Evolutionary conservation across 768 basidiomycete species (phyloP), one percentile per base, ranked within the genome.

Genomic region (Trametes sanguinea): DNA sequence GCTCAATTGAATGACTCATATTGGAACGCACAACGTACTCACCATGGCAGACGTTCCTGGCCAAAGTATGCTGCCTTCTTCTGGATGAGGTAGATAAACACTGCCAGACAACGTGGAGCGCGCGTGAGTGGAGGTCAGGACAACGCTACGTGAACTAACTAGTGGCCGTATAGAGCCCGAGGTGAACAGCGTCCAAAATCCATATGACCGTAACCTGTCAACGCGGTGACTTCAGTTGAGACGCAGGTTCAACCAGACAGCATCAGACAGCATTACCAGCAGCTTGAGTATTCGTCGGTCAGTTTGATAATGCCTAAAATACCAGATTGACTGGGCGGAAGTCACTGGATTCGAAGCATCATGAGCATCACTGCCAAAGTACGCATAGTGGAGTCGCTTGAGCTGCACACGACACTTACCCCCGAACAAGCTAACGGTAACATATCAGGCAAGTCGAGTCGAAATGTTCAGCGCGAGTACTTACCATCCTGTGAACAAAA

Each of bases 131-230:
- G 22, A 22, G 8, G n/a, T 6, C 10, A 22, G 14, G n/a, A 9
- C 13, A 2, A 9, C 39, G 7, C 13, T 13, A 8, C 7, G 11
- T 7, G 22, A 11, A n/a, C 47, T 48, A 4, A 60, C 59, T 54
- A 17, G 59, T 60, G 44, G 52, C 59, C n/a, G n/a, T 8, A 29
- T 60, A 60, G 7, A 60, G 59, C 9, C 51, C 59, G 4, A 60
- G 52, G 39, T 60, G 52, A 2, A 47, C 35, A 5, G 46, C 37
- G 32, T 60, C 59, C 35, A 60, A 17, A 13, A 54, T 8, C 59
- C 59, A 60, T 1, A 60, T 30, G 2, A 52, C 39, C 14, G 37
- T 22, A 33, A 60, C 59, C 59, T 60, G 22, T 33, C 3, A n/a
- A 13, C 11, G 16, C 11, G 4, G 13, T 13, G 14, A n/a, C 33